Base-by-base conservation (phyloP, 169 alveolate genomes). In the Eimeria necatrix region DNA sequence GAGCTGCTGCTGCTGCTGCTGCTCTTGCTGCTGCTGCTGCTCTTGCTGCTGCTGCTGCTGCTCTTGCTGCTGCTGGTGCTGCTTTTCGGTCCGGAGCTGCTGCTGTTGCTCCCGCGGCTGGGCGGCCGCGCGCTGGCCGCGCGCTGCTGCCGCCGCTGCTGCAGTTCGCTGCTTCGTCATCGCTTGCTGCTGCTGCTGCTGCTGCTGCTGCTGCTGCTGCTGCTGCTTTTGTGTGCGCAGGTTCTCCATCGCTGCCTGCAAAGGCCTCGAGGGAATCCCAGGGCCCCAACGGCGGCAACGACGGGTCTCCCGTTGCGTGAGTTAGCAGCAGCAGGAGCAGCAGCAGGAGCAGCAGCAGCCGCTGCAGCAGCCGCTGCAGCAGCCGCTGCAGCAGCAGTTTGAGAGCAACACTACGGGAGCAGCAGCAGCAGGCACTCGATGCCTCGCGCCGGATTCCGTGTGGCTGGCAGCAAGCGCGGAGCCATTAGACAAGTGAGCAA, bases 141-240 rank as follows among this genome's bases (percentile, higher is more conserved):
- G 18, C 12, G 61, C 18, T 6, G 61, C 61, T 53, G 61, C 61
- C 12, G 61, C 61, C 6, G 12, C 61, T 8, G 12, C 6, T 53
- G 61, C 12, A 53, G 6, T 8, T 53, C 12, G 61, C 61, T 53
- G 61, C 61, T 12, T 6, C 61, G 6, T 12, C 61, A 8, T 12
- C 61, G 6, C 18, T 53, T 12, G 76, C 76, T 64, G 76, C 76
- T 10, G 76, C 26, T 5, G 76, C 76, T 9, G 76, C 76, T 12
- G 76, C 76, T 64, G 26, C 76, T 53, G 84, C 84, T 7, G 84
- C 84, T 32, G 20, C 14, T 71, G 59, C 51, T 78, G 88, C 68
- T 46, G 70, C 88, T 49, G 61, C 88, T 20, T 49, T 7, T 32
- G 5, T 3, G 8, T 73, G 4, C 46, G 16, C 56, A 73, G 81